Evolutionary conservation across 495 filamentous ascomycete genomes (phyloP).

Genomic region (Aspergillus taichungensis): DNA sequence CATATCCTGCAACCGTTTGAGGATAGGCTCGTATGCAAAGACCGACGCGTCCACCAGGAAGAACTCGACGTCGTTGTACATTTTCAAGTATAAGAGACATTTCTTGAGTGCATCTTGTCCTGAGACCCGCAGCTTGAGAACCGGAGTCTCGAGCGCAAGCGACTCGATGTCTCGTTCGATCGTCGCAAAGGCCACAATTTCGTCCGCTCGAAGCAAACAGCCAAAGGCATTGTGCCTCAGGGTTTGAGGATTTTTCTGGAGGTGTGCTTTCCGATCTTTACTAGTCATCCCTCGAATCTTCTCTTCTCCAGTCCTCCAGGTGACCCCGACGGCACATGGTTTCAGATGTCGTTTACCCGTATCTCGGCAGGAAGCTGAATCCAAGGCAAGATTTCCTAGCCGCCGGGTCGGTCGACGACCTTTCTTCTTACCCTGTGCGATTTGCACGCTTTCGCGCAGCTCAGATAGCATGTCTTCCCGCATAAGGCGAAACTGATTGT

Average conservation of each 20-base stretch:
- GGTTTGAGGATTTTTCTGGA: conserved; percentile 40
- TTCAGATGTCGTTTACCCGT: conserved; percentile 9
- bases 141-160: conserved; percentile 36
- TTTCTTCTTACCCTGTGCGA: conserved; percentile 33
- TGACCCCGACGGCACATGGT: conserved; percentile 39
- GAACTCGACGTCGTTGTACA: conserved; percentile 25
- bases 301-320: conserved; percentile 31
- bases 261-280: conserved; percentile 31
- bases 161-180: conserved; percentile 49
- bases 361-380: conserved; percentile 20
- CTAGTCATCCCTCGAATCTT: neutral
- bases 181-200: conserved; percentile 54
- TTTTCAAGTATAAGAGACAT: conserved; percentile 28
- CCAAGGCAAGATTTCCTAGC: conserved; percentile 20
- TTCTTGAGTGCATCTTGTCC: conserved; percentile 36
- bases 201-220: conserved; percentile 42
- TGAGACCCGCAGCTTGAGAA: conserved; percentile 44
- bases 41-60: conserved; percentile 55
- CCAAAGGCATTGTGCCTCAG: conserved; percentile 54
- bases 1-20: conserved; percentile 50
- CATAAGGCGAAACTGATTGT: conserved; percentile 73
- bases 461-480: conserved; percentile 67
- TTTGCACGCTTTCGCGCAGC: conserved; percentile 51
- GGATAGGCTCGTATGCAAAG: conserved; percentile 66
- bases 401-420: conserved; percentile 21